Conservation (phyloP, 148 eudicot genomes). For the Chenopodium formosanum region DNA sequence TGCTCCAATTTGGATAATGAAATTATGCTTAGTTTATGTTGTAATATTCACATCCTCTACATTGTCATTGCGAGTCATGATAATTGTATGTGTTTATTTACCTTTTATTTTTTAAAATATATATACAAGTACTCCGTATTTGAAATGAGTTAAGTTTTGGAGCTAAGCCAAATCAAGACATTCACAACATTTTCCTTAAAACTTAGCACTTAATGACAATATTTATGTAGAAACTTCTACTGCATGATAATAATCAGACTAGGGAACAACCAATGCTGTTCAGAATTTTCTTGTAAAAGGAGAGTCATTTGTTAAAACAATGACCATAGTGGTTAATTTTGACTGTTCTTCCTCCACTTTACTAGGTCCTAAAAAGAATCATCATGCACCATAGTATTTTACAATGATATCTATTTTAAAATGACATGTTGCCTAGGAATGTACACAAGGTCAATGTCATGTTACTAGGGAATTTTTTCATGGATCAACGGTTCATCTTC, state of each 20-base stretch:
- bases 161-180: not conserved
- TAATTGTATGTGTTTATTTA: no score
- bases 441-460: conserved; percentile 27
- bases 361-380: conserved; percentile 27
- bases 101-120: no score
- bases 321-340: conserved; percentile 4
- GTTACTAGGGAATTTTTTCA: conserved; percentile 11
- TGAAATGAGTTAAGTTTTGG: not conserved
- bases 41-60: no score
- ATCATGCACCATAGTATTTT: conserved; percentile 7
- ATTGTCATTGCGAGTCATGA: no score
- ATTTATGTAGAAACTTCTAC: conserved; percentile 21
- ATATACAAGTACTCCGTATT: no score
- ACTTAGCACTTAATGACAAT: not conserved
- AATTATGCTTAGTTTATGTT: not conserved
- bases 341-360: not conserved
- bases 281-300: not conserved
- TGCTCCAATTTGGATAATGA: not conserved
- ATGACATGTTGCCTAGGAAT: conserved; percentile 26
- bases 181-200: not conserved
- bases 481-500: conserved; percentile 18
- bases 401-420: conserved; percentile 1
- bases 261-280: conserved; percentile 9
- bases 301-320: conserved; percentile 8
- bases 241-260: conserved; percentile 14